These are phyloP conservation scores for Didymella segeticola DNA, from an alignment of 2,329 filamentous ascomycete species.

Conservation along the genomic window DNA sequence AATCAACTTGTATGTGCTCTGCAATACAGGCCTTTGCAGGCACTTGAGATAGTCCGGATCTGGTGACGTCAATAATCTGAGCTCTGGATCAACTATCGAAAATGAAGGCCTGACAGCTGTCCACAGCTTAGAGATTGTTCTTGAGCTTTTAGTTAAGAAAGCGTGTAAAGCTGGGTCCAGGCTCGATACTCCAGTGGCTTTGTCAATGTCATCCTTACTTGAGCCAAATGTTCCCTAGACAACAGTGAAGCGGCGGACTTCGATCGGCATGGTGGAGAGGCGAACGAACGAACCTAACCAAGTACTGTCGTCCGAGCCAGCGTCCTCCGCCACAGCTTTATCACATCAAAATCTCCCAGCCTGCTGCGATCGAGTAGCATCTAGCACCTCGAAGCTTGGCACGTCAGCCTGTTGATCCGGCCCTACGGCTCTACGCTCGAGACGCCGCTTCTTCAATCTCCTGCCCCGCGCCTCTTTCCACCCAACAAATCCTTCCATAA, in stretches of 20 bases:
- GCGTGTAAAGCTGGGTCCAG: too few relatives aligned
- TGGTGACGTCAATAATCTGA: too few relatives aligned
- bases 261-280: too few relatives aligned
- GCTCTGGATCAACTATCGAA: too few relatives aligned
- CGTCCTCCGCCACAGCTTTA: neutral
- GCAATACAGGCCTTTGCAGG: neutral
- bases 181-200: too few relatives aligned
- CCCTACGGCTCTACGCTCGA: conserved; percentile 1
- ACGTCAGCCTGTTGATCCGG: conserved; percentile 12
- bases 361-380: conserved; percentile 5
- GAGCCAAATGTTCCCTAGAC: too few relatives aligned
- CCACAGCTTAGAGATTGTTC: too few relatives aligned
- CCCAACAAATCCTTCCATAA: conserved; percentile 45
- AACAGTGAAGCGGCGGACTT: too few relatives aligned
- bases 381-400: conserved; percentile 34
- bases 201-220: too few relatives aligned
- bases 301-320: neutral
- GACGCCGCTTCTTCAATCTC: conserved; percentile 18
- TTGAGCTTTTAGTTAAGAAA: too few relatives aligned
- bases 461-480: conserved; percentile 44
- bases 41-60: neutral
- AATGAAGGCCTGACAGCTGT: too few relatives aligned
- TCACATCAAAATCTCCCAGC: neutral
- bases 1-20: neutral
- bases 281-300: too few relatives aligned